These are phyloP conservation scores for Creolimax fragrantissima DNA, from an alignment of 78 protist genomes.

Conservation along the genomic window DNA sequence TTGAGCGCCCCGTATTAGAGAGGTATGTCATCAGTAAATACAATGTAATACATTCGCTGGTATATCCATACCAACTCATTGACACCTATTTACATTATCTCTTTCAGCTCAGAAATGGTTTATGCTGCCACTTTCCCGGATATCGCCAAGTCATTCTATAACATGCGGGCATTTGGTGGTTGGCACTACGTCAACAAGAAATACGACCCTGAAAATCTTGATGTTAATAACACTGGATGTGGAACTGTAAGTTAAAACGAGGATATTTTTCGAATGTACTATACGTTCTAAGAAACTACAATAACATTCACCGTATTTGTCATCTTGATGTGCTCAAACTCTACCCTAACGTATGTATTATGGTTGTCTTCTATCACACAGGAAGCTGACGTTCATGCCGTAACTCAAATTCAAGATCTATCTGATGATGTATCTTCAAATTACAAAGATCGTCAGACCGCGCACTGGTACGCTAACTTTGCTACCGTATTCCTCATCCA, in stretches of 20 bases:
- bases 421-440: neutral
- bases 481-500: neutral
- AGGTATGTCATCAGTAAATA: neutral
- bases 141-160: neutral
- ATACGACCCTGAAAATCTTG: neutral
- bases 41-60: neutral
- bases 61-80: neutral
- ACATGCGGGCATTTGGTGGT: neutral
- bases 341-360: too few species aligned
- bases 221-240: neutral
- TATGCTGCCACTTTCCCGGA: neutral
- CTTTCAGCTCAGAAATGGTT: neutral
- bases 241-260: neutral
- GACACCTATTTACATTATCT: neutral
- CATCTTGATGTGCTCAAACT: too few species aligned
- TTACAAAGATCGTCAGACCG: neutral
- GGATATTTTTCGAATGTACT: too few species aligned
- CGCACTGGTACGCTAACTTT: slow-evolving; percentile 1
- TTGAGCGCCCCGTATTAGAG: neutral
- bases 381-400: neutral
- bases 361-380: too few species aligned
- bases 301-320: too few species aligned
- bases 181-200: slow-evolving; percentile 13
- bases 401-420: neutral
- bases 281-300: too few species aligned